Base-by-base conservation (phyloP, 768 basidiomycete genomes). In the Pisolithus tinctorius region DNA sequence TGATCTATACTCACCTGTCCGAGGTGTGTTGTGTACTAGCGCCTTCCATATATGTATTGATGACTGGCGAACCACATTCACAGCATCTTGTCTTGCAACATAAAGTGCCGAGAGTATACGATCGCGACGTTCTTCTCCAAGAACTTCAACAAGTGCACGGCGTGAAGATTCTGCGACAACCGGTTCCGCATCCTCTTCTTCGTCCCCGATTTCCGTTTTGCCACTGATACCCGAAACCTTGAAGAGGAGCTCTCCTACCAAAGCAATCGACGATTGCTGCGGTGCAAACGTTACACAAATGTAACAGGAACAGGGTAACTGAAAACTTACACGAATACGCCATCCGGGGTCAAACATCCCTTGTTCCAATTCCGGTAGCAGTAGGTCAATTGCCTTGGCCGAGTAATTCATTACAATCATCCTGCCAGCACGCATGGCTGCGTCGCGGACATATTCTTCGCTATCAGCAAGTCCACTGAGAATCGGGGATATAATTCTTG, bases 31-130 rank as follows among this genome's bases (percentile, higher is more conserved):
- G 65, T 92, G 82, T 9, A 99, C 94, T 55, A 98, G 75, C 4
- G 93, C 95, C 70, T 98, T 98, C 96, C 96, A 99, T 56, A 98
- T 96, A 51, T 92, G 92, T 42, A 95, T 81, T 0, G 94, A 89
- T 2, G 92, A 83, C 64, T 92, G 89, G 38, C 95, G 83, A 36
- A 98, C 94, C 42, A 84, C 79, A 39, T 81, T 83, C 57, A 96
- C 90, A 11, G 88, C 78, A 67, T 98, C 96, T 66, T 98, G 95
- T 43, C 94, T 84, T 48, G 93, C 89, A 57, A 98, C 76, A 67
- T 94, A 99, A 48, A 99, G 69, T 2, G 88, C 88, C 6, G 93
- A 86, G 44, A 99, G 72, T 36, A 98, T 90, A 26, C 93, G 83
- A 66, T 98, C 93, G 31, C 94, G 79, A 43, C 92, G 83, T 56